phyloP scores from a whole-genome alignment of 164 flowering plant genomes.

The Kalanchoe fedtschenkoi region DNA sequence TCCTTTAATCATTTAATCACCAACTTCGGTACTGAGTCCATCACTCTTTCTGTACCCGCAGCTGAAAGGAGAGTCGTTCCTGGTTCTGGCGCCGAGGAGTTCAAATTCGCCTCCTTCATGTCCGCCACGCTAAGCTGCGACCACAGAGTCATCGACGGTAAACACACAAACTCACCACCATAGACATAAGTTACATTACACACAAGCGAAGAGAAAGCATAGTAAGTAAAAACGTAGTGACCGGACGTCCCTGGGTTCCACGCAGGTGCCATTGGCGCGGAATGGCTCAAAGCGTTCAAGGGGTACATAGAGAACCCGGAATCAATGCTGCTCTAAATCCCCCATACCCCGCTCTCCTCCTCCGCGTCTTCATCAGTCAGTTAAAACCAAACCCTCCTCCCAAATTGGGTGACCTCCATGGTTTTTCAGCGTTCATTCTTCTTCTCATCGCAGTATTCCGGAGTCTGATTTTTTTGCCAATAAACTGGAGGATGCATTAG shows the following conservation, averaged over 20 bases:
- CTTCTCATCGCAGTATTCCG: too few species aligned
- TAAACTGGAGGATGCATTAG: too few species aligned
- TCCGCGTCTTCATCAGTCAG: too few species aligned
- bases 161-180: conserved; percentile 1
- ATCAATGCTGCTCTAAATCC: conserved; percentile 59
- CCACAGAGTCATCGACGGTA: conserved; percentile 96
- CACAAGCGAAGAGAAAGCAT: too few species aligned
- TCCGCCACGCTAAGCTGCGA: conserved; percentile 89
- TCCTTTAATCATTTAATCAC: background rate
- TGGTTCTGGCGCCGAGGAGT: conserved; percentile 51
- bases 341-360: too few species aligned
- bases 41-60: conserved; percentile 14
- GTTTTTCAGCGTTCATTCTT: conserved; percentile 9
- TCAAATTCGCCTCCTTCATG: conserved; percentile 72
- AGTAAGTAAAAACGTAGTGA: background rate
- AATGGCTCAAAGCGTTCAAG: conserved; percentile 86
- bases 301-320: conserved; percentile 87
- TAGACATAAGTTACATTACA: too few species aligned
- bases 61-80: conserved; percentile 80
- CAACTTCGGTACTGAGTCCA: background rate
- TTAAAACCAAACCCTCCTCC: too few species aligned
- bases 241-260: background rate
- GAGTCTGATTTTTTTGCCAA: too few species aligned
- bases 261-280: conserved; percentile 93
- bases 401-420: conserved; percentile 2